These are phyloP conservation scores for Tricholoma flavovirens DNA, from an alignment of 768 basidiomycete species.

Conservation along the genomic window DNA sequence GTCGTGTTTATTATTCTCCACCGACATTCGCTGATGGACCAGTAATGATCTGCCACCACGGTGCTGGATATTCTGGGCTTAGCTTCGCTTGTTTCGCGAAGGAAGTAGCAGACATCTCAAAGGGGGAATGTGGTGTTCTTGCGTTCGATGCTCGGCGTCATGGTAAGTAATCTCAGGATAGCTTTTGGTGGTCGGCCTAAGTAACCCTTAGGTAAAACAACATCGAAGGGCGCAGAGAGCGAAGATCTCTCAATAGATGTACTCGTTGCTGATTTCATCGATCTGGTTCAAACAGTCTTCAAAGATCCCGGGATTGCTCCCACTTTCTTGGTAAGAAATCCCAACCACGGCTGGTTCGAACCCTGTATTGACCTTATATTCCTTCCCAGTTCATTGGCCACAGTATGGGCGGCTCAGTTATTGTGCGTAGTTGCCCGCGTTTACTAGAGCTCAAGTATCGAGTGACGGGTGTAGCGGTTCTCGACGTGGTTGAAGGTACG, in stretches of 20 bases:
- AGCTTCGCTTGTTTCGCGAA: constrained; percentile 91
- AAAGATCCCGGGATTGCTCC: constrained; percentile 60
- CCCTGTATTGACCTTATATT: background rate
- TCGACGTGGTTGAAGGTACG: constrained; percentile 87
- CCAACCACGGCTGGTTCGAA: background rate
- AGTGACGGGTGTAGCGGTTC: constrained; percentile 71
- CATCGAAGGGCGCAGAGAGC: constrained; percentile 30
- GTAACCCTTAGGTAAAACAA: constrained; percentile 56
- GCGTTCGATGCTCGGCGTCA: constrained; percentile 83
- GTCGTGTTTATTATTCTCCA: constrained; percentile 81
- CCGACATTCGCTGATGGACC: constrained; percentile 51
- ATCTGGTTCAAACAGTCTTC: constrained; percentile 63
- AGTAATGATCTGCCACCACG: constrained; percentile 90
- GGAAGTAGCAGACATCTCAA: constrained; percentile 54
- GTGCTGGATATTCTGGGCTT: constrained; percentile 87
- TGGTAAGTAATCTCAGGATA: constrained; percentile 43
- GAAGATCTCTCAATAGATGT: constrained; percentile 68
- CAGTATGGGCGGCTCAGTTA: constrained; percentile 94
- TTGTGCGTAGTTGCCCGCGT: constrained; percentile 61
- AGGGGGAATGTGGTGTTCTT: constrained; percentile 75
- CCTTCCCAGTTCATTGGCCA: constrained; percentile 75
- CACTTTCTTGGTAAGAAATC: constrained; percentile 58
- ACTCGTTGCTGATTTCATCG: constrained; percentile 70
- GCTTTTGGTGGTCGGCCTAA: background rate
- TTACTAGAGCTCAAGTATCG: constrained; percentile 66